A percentile compares a stretch with the other conserved stretches of the same genome.
These are phyloP conservation scores for Coemansia sp. DNA, from an alignment of 192 early-diverging fungal genomes.

Conservation along the genomic window DNA sequence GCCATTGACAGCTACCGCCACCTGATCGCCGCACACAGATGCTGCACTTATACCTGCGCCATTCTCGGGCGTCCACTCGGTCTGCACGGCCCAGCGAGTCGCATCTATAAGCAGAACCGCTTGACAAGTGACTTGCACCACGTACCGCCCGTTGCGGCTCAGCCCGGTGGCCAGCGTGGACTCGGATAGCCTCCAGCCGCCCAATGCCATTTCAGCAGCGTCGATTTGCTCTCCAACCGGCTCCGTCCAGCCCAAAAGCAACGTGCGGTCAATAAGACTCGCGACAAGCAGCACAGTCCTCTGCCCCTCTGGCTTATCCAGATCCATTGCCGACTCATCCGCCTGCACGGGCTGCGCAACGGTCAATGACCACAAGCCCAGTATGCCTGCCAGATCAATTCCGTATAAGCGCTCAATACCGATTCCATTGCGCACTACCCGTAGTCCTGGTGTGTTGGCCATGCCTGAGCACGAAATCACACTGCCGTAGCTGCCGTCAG, in stretches of 20 bases:
- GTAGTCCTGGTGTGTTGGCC: slow-evolving; percentile 67
- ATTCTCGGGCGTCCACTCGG: slow-evolving; percentile 55
- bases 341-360: slow-evolving; percentile 15
- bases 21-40: slow-evolving; percentile 52
- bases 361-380: slow-evolving; percentile 70
- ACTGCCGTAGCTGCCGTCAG: slow-evolving; percentile 46
- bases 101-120: slow-evolving; percentile 54
- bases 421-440: slow-evolving; percentile 85
- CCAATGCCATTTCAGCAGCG: slow-evolving; percentile 36
- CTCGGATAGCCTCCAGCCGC: slow-evolving; percentile 27
- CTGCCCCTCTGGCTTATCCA: slow-evolving; percentile 7
- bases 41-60: slow-evolving; percentile 54
- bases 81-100: slow-evolving; percentile 26
- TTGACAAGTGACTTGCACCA: slow-evolving; percentile 63
- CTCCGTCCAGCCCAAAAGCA: slow-evolving; percentile 42
- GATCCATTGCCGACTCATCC: slow-evolving; percentile 5
- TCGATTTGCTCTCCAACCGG: slow-evolving; percentile 41
- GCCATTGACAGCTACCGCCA: slow-evolving; percentile 59
- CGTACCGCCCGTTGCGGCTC: slow-evolving; percentile 7
- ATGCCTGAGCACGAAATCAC: slow-evolving; percentile 86
- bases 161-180: slow-evolving; percentile 30
- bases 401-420: slow-evolving; percentile 68
- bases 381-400: slow-evolving; percentile 64
- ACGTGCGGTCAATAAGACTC: slow-evolving; percentile 18
- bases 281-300: slow-evolving; percentile 23